Conservation (phyloP, 306 rosid species). For the Quercus gilva region DNA sequence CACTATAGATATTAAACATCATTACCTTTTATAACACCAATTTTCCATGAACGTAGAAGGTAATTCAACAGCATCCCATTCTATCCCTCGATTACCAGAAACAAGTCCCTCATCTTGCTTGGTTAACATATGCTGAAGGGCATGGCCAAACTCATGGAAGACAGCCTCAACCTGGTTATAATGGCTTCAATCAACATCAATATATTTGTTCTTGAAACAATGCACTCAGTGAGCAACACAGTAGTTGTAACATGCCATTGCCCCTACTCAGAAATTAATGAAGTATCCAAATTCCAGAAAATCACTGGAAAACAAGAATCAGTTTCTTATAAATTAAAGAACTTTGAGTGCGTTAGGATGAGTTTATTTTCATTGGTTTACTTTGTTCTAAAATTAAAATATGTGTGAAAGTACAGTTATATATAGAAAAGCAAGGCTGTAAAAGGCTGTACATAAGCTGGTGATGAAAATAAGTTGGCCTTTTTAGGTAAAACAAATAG, state of each 20-base stretch:
- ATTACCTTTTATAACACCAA: constrained; percentile 97
- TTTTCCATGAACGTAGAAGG: constrained; percentile 99
- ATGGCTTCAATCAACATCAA: neutral
- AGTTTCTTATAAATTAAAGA: neutral
- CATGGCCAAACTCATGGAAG: constrained; percentile 99
- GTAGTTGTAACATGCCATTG: neutral
- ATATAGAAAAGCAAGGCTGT: no score
- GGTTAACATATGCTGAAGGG: constrained; percentile 98
- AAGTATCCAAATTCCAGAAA: neutral
- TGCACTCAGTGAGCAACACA: neutral
- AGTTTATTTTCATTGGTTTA: no score
- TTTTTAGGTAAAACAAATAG: no score
- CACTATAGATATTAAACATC: neutral
- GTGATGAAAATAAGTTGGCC: no score
- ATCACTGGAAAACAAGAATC: neutral
- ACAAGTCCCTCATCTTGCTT: constrained; percentile 95
- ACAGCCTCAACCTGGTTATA: constrained; percentile 79
- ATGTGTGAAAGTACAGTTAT: no score
- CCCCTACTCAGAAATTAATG: neutral
- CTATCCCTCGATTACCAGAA: constrained; percentile 93
- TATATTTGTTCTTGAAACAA: neutral
- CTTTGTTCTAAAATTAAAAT: no score
- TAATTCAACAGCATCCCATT: constrained; percentile 99
- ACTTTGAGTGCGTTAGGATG: neutral
- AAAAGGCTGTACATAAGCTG: no score